phyloP scores from a whole-genome alignment of 108 stramenopile species.

The Aurantiochytrium sp. region DNA sequence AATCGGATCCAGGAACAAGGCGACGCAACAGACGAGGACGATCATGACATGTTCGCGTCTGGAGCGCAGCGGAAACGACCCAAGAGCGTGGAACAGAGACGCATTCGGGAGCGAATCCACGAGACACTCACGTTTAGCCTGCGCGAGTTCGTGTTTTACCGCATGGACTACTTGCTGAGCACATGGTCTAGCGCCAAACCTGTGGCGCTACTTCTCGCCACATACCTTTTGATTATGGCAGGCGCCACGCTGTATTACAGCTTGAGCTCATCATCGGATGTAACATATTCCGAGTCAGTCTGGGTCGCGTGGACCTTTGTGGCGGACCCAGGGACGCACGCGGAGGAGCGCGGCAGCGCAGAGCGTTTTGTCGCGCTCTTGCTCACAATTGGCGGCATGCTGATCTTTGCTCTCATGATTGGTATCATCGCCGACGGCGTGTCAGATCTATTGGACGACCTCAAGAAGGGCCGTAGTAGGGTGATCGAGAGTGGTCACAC shows the following conservation, averaged over 20 bases:
- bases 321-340: conserved; percentile 42
- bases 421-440: conserved; percentile 47
- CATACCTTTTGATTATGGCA: not conserved
- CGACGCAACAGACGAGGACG: not conserved
- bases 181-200: conserved; percentile 4
- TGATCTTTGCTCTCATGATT: conserved; percentile 47
- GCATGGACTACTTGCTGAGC: conserved; percentile 3
- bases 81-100: not conserved
- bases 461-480: conserved; percentile 40
- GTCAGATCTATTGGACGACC: conserved; percentile 40
- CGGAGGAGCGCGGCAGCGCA: conserved; percentile 22
- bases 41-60: not conserved
- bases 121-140: not conserved
- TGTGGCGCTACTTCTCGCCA: not conserved
- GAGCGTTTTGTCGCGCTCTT: conserved; percentile 32
- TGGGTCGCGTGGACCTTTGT: conserved; percentile 50
- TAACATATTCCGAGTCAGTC: not conserved
- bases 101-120: not conserved
- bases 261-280: not conserved
- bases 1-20: not conserved
- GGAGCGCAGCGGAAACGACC: not conserved
- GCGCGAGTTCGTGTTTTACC: not conserved
- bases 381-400: conserved; percentile 45
- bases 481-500: conserved; percentile 43
- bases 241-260: not conserved